A percentile compares a stretch with the other conserved stretches of the same genome.
Evolutionary conservation across 2,329 filamentous ascomycete genomes (phyloP).

Genomic region (Fusarium sp.): DNA sequence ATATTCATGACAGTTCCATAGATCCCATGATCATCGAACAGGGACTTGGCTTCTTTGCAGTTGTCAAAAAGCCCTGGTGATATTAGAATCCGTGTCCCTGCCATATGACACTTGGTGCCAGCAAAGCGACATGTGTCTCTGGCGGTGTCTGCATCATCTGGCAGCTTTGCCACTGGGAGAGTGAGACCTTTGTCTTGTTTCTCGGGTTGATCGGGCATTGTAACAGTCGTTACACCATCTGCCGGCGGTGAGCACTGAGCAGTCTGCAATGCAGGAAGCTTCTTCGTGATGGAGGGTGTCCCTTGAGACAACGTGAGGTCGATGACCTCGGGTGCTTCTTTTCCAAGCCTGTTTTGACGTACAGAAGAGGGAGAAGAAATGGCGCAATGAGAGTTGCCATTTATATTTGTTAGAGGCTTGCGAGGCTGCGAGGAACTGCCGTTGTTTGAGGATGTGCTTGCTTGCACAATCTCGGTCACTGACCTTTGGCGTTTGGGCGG

Average conservation of each 20-base stretch:
- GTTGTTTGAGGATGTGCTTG: background rate
- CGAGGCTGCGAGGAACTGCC: conserved; percentile 17
- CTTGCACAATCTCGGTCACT: background rate
- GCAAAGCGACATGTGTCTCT: conserved; percentile 47
- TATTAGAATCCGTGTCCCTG: conserved; percentile 53
- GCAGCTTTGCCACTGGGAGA: background rate
- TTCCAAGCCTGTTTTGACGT: background rate
- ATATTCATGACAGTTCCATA: conserved; percentile 49
- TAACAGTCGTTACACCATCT: background rate
- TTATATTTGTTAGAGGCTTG: conserved; percentile 36
- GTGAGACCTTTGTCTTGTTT: background rate
- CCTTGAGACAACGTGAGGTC: conserved; percentile 30
- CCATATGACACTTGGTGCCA: conserved; percentile 52
- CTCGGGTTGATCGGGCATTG: background rate
- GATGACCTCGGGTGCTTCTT: conserved; percentile 6
- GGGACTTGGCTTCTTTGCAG: conserved; percentile 50
- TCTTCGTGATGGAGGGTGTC: conserved; percentile 11
- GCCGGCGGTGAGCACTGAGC: background rate
- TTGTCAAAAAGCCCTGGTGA: conserved; percentile 54
- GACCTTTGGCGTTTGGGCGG: conserved; percentile 36
- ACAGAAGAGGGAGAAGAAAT: background rate
- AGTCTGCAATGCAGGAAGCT: background rate
- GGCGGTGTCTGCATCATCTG: background rate
- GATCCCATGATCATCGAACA: conserved; percentile 59
- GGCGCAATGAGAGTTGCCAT: conserved; percentile 39